phyloP scores from a whole-genome alignment of 1,284 basidiomycete genomes.

The Ustilago shanxiensis region DNA sequence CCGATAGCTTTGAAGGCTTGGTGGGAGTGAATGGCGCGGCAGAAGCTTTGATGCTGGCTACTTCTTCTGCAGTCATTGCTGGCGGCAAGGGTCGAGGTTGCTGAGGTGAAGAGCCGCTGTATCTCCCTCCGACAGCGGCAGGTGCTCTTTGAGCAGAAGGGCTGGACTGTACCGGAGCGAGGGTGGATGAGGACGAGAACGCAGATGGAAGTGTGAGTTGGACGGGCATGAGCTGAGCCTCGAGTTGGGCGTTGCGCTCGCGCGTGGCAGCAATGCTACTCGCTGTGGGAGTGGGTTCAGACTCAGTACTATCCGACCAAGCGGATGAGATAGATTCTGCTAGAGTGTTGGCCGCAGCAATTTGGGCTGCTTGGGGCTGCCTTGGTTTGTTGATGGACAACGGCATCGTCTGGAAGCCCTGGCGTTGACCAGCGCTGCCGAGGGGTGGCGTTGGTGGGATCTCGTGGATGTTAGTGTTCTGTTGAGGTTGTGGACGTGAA shows the following conservation, averaged over 20 bases:
- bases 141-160: background rate
- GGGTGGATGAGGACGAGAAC: constrained; percentile 20
- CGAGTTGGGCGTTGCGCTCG: constrained; percentile 28
- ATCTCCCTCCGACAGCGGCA: background rate
- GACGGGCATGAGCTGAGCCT: constrained; percentile 37
- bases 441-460: constrained; percentile 43
- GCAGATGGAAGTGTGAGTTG: constrained; percentile 37
- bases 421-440: constrained; percentile 4
- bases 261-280: constrained; percentile 52
- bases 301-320: constrained; percentile 50
- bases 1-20: constrained; percentile 32
- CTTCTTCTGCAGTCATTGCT: constrained; percentile 14
- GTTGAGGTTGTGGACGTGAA: background rate
- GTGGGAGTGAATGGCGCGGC: constrained; percentile 32
- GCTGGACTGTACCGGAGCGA: constrained; percentile 4
- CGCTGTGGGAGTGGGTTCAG: constrained; percentile 52
- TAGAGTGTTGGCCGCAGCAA: constrained; percentile 1
- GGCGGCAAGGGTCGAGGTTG: background rate
- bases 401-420: constrained; percentile 30
- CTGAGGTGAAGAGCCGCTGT: background rate
- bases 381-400: constrained; percentile 29
- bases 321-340: constrained; percentile 21
- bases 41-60: constrained; percentile 36
- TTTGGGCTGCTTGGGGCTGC: constrained; percentile 1
- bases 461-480: constrained; percentile 8